These are phyloP conservation scores for Gossypium herbaceum DNA, from an alignment of 345 rosid genomes.

Conservation along the genomic window DNA sequence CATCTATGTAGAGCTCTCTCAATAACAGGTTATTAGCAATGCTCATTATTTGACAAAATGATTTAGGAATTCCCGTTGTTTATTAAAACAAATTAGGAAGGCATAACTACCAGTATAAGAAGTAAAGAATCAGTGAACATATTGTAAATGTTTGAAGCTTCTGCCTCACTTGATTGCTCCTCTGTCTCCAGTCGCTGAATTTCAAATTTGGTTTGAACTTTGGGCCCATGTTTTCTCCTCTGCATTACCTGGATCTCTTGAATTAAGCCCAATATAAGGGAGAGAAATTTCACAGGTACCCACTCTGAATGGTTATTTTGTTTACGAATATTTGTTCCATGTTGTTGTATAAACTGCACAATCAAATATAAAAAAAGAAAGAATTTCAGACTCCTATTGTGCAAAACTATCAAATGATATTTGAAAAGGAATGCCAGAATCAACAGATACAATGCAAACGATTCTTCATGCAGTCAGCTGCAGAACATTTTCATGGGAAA, in stretches of 20 bases:
- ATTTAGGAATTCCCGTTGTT: not conserved
- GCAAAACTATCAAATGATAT: not conserved
- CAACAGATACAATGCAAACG: not conserved
- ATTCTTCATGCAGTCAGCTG: not conserved
- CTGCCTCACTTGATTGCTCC: conserved; percentile 27
- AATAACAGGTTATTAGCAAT: not conserved
- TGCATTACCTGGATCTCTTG: conserved; percentile 57
- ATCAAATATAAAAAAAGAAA: not conserved
- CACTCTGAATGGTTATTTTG: conserved; percentile 39
- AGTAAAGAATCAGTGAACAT: conserved; percentile 44
- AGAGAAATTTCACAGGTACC: conserved; percentile 55
- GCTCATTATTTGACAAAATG: conserved; percentile 7
- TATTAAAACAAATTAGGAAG: conserved; percentile 12
- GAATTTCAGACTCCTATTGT: conserved; percentile 18
- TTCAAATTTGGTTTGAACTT: conserved; percentile 22
- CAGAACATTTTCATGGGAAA: not conserved
- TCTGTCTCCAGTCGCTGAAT: conserved; percentile 27
- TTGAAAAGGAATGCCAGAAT: not conserved
- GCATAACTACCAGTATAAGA: conserved; percentile 48
- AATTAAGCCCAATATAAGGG: conserved; percentile 54
- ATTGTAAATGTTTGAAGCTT: conserved; percentile 32
- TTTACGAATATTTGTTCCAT: conserved; percentile 39
- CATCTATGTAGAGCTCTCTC: not conserved
- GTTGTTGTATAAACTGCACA: conserved; percentile 60
- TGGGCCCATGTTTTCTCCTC: conserved; percentile 37